Percentiles rank a stretch among this genome's conserved stretches.
These are phyloP conservation scores for Xylariaceae sp. DNA, from an alignment of 2,329 filamentous ascomycete genomes.

Conservation along the genomic window DNA sequence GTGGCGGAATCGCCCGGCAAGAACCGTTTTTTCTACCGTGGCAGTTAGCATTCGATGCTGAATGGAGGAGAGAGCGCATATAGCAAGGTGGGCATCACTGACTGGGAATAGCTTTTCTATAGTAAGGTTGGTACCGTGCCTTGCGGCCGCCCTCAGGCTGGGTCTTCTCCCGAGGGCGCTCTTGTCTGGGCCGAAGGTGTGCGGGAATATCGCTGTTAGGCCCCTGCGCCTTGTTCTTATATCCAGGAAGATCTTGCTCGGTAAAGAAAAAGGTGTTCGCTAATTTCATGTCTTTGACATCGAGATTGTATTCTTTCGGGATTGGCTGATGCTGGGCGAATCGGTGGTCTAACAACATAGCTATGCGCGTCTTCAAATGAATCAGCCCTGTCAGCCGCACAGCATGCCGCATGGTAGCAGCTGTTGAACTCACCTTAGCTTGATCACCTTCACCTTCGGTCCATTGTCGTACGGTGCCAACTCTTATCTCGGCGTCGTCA, in stretches of 20 bases:
- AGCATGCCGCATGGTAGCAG: background rate
- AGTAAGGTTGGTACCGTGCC: slow-evolving; percentile 60
- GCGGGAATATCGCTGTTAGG: slow-evolving; percentile 62
- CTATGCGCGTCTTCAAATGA: slow-evolving; percentile 43
- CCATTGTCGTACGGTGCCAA: slow-evolving; percentile 73
- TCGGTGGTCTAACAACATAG: slow-evolving; percentile 70
- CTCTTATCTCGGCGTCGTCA: slow-evolving; percentile 79
- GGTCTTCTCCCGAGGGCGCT: slow-evolving; percentile 38
- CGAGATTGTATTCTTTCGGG: slow-evolving; percentile 87
- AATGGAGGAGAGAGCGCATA: background rate
- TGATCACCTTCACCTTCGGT: slow-evolving; percentile 57
- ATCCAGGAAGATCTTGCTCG: slow-evolving; percentile 88
- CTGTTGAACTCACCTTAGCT: slow-evolving; percentile 24
- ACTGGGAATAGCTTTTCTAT: slow-evolving; percentile 76
- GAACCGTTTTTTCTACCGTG: slow-evolving; percentile 71
- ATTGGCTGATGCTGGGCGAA: slow-evolving; percentile 70
- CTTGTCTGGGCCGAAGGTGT: slow-evolving; percentile 52
- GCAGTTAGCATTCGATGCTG: slow-evolving; percentile 6
- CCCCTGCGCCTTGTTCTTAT: slow-evolving; percentile 62
- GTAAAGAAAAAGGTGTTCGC: slow-evolving; percentile 91
- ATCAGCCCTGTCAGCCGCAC: background rate
- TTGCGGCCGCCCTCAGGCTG: slow-evolving; percentile 47
- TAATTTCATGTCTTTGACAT: slow-evolving; percentile 64
- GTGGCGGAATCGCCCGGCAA: slow-evolving; percentile 72
- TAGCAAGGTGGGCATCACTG: slow-evolving; percentile 37